Percentiles rank a stretch among this genome's conserved stretches.
phyloP scores from a whole-genome alignment of 345 rosid species.

The Dipteronia dyeriana region DNA sequence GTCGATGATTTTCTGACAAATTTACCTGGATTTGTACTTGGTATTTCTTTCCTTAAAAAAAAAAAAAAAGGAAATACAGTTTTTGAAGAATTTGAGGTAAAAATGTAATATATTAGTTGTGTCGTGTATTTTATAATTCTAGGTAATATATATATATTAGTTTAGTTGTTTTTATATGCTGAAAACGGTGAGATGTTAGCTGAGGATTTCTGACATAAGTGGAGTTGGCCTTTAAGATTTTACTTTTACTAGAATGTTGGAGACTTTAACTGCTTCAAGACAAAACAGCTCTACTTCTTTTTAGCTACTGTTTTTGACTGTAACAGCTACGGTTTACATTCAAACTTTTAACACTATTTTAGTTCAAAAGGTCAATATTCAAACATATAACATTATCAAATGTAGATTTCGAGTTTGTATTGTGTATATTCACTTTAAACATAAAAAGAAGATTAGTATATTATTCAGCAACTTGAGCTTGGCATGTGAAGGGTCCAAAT shows the following conservation, averaged over 20 bases:
- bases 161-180: neutral
- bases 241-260: conserved; percentile 17
- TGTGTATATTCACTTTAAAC: too few species aligned
- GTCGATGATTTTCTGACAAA: conserved; percentile 40
- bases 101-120: neutral
- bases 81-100: neutral
- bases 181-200: conserved; percentile 11
- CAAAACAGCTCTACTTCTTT: neutral
- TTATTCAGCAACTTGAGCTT: too few species aligned
- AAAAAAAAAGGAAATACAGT: neutral
- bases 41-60: neutral
- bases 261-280: neutral
- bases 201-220: conserved; percentile 31
- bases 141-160: neutral
- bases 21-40: conserved; percentile 26
- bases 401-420: too few species aligned
- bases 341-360: neutral
- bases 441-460: too few species aligned
- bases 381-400: neutral
- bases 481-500: too few species aligned
- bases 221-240: neutral
- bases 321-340: neutral
- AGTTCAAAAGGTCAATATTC: neutral
- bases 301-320: neutral
- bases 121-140: neutral